Conservation (phyloP, 2,329 filamentous ascomycete species). For the Exophiala alcalophila region DNA sequence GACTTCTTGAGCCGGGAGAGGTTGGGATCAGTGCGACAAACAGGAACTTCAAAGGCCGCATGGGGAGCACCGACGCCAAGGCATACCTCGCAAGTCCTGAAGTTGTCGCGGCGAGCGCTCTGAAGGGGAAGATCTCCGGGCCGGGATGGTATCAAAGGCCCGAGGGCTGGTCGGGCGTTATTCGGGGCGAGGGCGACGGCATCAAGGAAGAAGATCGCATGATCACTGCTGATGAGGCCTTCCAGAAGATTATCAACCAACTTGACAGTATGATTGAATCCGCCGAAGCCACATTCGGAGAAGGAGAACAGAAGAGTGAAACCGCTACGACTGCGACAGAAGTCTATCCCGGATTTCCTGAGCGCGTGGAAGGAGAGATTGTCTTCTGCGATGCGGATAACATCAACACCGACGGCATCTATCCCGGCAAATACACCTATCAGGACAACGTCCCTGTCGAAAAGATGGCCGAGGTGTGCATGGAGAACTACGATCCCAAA, state of each 20-base stretch:
- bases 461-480: conserved; percentile 84
- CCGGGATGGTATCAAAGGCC: conserved; percentile 76
- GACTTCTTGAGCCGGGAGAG: conserved; percentile 79
- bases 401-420: conserved; percentile 89
- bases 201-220: conserved; percentile 62
- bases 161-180: conserved; percentile 59
- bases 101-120: conserved; percentile 84
- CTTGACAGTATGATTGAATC: conserved; percentile 61
- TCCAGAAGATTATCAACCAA: conserved; percentile 68
- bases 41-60: conserved; percentile 86
- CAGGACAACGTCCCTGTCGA: conserved; percentile 75
- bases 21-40: conserved; percentile 81
- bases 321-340: conserved; percentile 50
- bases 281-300: conserved; percentile 49
- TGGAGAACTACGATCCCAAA: conserved; percentile 83
- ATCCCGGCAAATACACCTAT: conserved; percentile 73
- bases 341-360: conserved; percentile 81
- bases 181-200: conserved; percentile 69
- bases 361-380: conserved; percentile 79
- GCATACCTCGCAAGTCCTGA: conserved; percentile 88
- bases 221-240: conserved; percentile 64
- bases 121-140: conserved; percentile 56
- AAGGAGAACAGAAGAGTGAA: conserved; percentile 30
- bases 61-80: conserved; percentile 76
- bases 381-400: conserved; percentile 83